A percentile compares a stretch with the other conserved stretches of the same genome.
phyloP scores from a whole-genome alignment of 139 green algal genomes.

The Spirogloea muscicola region DNA sequence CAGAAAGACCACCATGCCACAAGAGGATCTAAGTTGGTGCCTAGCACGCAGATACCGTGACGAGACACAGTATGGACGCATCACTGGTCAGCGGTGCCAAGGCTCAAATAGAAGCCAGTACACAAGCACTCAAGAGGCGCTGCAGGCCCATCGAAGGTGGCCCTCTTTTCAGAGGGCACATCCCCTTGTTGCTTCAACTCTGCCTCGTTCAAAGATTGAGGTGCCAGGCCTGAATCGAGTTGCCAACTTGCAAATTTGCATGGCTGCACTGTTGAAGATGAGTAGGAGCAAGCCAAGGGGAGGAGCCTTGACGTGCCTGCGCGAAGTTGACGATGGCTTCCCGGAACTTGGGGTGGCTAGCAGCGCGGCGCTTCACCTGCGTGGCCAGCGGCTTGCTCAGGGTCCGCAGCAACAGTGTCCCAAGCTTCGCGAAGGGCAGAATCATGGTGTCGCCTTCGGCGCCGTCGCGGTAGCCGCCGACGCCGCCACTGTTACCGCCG shows the following conservation, averaged over 20 bases:
- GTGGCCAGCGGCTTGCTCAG: constrained; percentile 25
- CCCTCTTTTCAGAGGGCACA: too few species aligned
- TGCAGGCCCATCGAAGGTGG: too few species aligned
- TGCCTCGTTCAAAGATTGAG: too few species aligned
- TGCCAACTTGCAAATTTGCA: neutral
- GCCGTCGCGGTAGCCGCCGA: too few species aligned
- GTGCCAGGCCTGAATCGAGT: too few species aligned
- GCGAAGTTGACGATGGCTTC: constrained; percentile 8
- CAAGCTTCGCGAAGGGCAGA: constrained; percentile 7
- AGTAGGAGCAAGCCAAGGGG: too few species aligned
- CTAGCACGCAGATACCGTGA: neutral
- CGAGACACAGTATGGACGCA: neutral
- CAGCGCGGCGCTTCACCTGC: constrained; percentile 3
- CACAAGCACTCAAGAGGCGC: too few species aligned
- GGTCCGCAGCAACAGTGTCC: constrained; percentile 2
- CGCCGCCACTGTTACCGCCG: too few species aligned
- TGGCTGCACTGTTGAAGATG: neutral
- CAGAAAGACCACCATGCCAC: neutral
- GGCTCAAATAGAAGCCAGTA: too few species aligned
- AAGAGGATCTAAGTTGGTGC: too few species aligned
- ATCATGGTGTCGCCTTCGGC: too few species aligned
- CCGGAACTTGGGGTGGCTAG: constrained; percentile 10
- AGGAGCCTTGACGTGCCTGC: constrained; percentile 15
- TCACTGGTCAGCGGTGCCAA: neutral
- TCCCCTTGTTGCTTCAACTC: too few species aligned